Percentiles rank a stretch among this genome's conserved stretches.
Conservation (phyloP, 129 eudicot species). For the Arctium minus region DNA sequence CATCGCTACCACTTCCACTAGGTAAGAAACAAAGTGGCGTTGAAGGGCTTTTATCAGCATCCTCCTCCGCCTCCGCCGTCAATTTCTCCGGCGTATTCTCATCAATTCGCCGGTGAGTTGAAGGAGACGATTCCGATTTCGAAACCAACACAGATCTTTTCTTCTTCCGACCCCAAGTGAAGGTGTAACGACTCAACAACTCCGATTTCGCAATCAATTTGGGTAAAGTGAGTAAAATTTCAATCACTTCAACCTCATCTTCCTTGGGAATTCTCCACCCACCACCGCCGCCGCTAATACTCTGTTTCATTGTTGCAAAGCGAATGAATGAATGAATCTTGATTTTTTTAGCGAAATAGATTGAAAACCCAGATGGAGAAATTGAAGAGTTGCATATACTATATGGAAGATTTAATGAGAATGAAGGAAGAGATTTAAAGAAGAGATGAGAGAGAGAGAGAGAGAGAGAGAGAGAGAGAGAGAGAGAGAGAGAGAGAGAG, state of each 20-base stretch:
- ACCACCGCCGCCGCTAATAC: neutral
- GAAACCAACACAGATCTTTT: constrained; percentile 40
- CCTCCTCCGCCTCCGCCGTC: constrained; percentile 10
- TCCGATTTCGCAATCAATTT: neutral
- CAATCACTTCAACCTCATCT: constrained; percentile 30
- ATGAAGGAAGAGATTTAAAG: constrained; percentile 3
- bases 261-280: constrained; percentile 2
- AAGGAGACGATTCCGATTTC: constrained; percentile 14
- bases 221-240: constrained; percentile 28
- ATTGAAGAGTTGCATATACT: neutral
- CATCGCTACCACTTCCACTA: constrained; percentile 46
- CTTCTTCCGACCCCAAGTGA: constrained; percentile 35
- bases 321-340: neutral
- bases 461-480: neutral
- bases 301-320: constrained; percentile 9
- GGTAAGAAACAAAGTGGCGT: constrained; percentile 46
- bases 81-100: neutral
- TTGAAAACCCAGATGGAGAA: constrained; percentile 5
- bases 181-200: neutral
- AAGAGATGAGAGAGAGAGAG: constrained; percentile 18
- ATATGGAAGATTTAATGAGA: neutral
- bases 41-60: constrained; percentile 42
- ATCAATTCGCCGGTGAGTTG: neutral
- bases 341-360: neutral
- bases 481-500: constrained; percentile 19